A percentile compares a stretch with the other conserved stretches of the same genome.
phyloP scores from a whole-genome alignment of 192 early-diverging fungal genomes.

The Diversispora epigaea region DNA sequence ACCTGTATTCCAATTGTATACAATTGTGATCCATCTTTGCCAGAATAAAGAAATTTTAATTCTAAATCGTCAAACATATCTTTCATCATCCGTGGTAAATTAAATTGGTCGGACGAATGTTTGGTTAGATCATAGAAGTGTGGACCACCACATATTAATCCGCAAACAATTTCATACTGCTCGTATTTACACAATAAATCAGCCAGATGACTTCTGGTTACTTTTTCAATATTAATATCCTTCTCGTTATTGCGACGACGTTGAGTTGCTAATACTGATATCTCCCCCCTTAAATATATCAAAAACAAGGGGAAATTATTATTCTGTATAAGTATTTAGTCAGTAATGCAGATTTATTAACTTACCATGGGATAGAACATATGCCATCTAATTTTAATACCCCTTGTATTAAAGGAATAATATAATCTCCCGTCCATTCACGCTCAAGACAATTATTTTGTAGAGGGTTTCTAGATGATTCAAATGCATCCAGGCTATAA shows the following conservation, averaged over 20 bases:
- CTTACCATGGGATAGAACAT: no score
- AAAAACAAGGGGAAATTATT: no score
- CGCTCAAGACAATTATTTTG: slow-evolving; percentile 23
- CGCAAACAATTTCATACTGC: slow-evolving; percentile 16
- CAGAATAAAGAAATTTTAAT: slow-evolving; percentile 10
- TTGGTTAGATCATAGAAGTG: slow-evolving; percentile 20
- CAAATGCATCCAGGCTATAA: background rate
- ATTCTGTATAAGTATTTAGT: no score
- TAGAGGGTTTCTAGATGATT: slow-evolving; percentile 15
- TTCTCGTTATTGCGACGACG: slow-evolving; percentile 21
- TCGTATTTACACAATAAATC: slow-evolving; percentile 30
- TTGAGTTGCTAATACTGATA: background rate
- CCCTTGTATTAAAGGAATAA: slow-evolving; percentile 28
- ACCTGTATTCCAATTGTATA: no score
- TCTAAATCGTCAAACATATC: slow-evolving; percentile 32
- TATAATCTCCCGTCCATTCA: slow-evolving; percentile 22
- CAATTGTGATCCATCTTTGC: background rate
- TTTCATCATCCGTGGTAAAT: slow-evolving; percentile 32
- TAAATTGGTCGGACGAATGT: slow-evolving; percentile 26
- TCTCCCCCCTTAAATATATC: slow-evolving; percentile 12
- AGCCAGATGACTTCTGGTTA: slow-evolving; percentile 1
- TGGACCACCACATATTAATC: slow-evolving; percentile 21
- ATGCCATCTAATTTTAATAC: background rate
- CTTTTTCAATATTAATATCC: background rate
- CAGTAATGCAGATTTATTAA: no score